These are phyloP conservation scores for Russula griseocarnosa DNA, from an alignment of 768 basidiomycete genomes.

Conservation along the genomic window DNA sequence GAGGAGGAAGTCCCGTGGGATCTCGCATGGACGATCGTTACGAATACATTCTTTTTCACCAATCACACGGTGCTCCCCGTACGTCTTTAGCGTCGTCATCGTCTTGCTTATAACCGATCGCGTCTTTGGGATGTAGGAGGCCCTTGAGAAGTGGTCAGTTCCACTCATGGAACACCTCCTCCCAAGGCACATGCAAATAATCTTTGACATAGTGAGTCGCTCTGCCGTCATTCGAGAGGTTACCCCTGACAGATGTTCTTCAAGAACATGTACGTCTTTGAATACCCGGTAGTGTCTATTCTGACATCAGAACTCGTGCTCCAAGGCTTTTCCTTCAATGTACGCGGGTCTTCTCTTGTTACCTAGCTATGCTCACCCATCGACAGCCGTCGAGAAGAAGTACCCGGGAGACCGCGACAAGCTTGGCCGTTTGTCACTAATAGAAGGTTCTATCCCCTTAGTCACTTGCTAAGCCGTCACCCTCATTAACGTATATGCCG, in stretches of 20 bases:
- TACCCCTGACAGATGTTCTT: not conserved
- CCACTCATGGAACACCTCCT: constrained; percentile 80
- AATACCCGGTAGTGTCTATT: not conserved
- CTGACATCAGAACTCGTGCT: constrained; percentile 4
- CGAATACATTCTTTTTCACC: constrained; percentile 91
- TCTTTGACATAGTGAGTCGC: constrained; percentile 69
- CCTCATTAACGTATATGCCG: not conserved
- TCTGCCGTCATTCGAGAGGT: constrained; percentile 33
- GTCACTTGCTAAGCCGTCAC: not conserved
- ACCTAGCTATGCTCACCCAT: constrained; percentile 3
- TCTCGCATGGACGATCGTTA: constrained; percentile 82
- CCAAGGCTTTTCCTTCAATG: constrained; percentile 66
- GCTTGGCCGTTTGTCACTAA: constrained; percentile 83
- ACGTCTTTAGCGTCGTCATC: constrained; percentile 32
- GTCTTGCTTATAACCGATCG: not conserved
- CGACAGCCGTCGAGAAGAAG: constrained; percentile 75
- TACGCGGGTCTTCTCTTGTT: constrained; percentile 32
- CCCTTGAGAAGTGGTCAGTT: constrained; percentile 90
- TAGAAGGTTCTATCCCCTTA: constrained; percentile 57
- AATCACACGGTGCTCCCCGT: constrained; percentile 93
- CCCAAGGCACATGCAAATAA: constrained; percentile 89
- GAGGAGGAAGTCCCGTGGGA: constrained; percentile 88
- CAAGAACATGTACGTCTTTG: constrained; percentile 48
- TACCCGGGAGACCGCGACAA: constrained; percentile 85
- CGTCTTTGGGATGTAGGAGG: constrained; percentile 48